phyloP scores from a whole-genome alignment of 2,329 filamentous ascomycete species.

The Cryphonectria naterciae region DNA sequence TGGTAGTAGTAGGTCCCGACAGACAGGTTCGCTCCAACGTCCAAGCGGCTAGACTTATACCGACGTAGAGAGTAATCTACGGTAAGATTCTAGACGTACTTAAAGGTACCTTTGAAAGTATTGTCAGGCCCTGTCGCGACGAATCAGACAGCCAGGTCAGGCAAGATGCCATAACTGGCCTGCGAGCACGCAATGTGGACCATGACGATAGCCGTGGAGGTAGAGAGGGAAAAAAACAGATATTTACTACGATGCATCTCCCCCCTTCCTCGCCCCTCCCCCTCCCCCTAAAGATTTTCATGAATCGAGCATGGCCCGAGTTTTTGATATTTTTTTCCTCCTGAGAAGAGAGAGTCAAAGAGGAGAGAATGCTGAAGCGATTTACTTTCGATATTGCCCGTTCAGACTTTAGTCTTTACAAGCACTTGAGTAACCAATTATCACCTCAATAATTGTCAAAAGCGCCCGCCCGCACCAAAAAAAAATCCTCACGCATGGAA shows the following conservation, averaged over 20 bases:
- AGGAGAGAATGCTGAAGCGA: neutral
- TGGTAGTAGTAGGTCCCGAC: neutral
- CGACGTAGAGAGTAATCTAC: neutral
- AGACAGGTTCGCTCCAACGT: constrained; percentile 8
- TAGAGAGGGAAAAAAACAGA: neutral
- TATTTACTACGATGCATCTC: neutral
- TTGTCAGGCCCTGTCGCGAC: constrained; percentile 5
- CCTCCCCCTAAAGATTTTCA: constrained; percentile 1
- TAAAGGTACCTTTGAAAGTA: neutral
- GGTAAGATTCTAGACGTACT: neutral
- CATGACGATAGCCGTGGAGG: constrained; percentile 4
- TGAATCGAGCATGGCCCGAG: neutral
- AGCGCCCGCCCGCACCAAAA: neutral
- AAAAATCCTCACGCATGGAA: neutral
- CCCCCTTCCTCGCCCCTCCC: too few relatives aligned
- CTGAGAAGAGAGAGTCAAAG: neutral
- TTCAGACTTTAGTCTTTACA: neutral
- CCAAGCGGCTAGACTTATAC: neutral
- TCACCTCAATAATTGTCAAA: too few relatives aligned
- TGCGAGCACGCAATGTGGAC: constrained; percentile 29
- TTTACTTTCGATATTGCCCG: neutral
- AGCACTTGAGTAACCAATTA: neutral
- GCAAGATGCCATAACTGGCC: constrained; percentile 17
- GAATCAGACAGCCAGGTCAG: constrained; percentile 6
- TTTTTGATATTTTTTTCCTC: neutral